These are phyloP conservation scores for Leccinum disarticulatum DNA, from an alignment of 768 basidiomycete species.

Conservation along the genomic window DNA sequence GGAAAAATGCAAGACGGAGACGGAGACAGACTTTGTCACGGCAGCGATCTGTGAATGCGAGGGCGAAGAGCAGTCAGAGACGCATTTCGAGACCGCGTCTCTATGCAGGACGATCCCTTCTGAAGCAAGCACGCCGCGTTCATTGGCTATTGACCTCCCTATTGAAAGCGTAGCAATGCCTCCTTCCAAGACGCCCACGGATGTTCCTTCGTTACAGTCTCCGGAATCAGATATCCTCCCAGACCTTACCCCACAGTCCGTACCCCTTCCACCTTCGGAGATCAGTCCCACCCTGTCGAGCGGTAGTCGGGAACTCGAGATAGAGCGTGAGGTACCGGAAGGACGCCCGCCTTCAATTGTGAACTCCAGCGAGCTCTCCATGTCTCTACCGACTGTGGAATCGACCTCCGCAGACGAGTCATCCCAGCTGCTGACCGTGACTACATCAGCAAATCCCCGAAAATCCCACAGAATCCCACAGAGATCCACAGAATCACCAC, in stretches of 20 bases:
- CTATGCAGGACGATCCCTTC: too few relatives aligned
- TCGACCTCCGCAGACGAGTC: too few relatives aligned
- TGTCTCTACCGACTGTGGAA: constrained; percentile 32
- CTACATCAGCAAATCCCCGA: constrained; percentile 15
- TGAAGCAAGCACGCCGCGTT: too few relatives aligned
- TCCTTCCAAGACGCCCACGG: constrained; percentile 30
- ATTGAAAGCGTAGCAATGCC: constrained; percentile 22
- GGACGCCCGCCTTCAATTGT: constrained; percentile 18
- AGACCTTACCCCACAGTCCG: constrained; percentile 22
- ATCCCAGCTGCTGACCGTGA: constrained; percentile 38
- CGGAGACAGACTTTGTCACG: too few relatives aligned
- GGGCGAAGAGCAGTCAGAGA: too few relatives aligned
- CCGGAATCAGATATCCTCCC: constrained; percentile 23
- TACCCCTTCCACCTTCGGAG: constrained; percentile 44
- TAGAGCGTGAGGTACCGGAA: constrained; percentile 16
- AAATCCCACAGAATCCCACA: too few relatives aligned
- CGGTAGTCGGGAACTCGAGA: constrained; percentile 21
- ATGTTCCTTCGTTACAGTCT: constrained; percentile 26
- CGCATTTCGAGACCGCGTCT: too few relatives aligned
- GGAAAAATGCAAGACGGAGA: too few relatives aligned
- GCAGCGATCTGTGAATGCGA: too few relatives aligned
- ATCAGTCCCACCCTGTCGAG: constrained; percentile 30
- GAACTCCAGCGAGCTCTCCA: constrained; percentile 23
- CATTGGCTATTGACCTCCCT: constrained; percentile 33
- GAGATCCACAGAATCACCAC: too few relatives aligned